Evolutionary conservation across 2,329 filamentous ascomycete species (phyloP).

Genomic region (Xylariaceae sp.): DNA sequence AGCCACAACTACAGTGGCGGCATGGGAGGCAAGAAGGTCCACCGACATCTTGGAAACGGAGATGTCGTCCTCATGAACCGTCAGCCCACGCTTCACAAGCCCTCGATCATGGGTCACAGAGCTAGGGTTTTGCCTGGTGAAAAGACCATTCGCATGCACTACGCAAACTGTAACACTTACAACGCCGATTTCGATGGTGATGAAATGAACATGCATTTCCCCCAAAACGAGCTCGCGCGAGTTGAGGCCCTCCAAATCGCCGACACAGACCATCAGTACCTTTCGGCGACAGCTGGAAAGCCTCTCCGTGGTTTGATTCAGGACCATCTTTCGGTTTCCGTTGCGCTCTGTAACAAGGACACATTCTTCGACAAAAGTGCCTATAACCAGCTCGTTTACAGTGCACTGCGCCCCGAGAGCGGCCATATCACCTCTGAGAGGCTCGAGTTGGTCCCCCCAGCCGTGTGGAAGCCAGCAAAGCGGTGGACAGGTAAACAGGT

Average conservation of each 20-base stretch:
- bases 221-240: slow-evolving; percentile 90
- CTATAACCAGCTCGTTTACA: slow-evolving; percentile 93
- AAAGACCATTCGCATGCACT: slow-evolving; percentile 98
- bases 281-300: slow-evolving; percentile 89
- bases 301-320: slow-evolving; percentile 94
- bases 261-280: slow-evolving; percentile 94
- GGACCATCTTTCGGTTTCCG: slow-evolving; percentile 93
- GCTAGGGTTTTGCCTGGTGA: slow-evolving; percentile 88
- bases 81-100: slow-evolving; percentile 95
- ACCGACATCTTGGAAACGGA: slow-evolving; percentile 91
- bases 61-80: slow-evolving; percentile 99
- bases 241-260: slow-evolving; percentile 90
- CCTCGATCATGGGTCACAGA: slow-evolving; percentile 97
- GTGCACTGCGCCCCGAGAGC: slow-evolving; percentile 80
- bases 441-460: slow-evolving; percentile 74
- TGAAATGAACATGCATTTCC: slow-evolving; percentile 99
- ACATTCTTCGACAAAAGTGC: slow-evolving; percentile 82
- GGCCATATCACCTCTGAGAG: slow-evolving; percentile 79
- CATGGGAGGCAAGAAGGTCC: slow-evolving; percentile 88
- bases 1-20: slow-evolving; percentile 63
- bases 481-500: slow-evolving; percentile 97
- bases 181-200: slow-evolving; percentile 99
- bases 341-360: slow-evolving; percentile 84
- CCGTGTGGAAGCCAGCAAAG: slow-evolving; percentile 72
- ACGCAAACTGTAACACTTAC: slow-evolving; percentile 98